Conservation (phyloP, 768 basidiomycete genomes). For the Termitomyces sp. region DNA sequence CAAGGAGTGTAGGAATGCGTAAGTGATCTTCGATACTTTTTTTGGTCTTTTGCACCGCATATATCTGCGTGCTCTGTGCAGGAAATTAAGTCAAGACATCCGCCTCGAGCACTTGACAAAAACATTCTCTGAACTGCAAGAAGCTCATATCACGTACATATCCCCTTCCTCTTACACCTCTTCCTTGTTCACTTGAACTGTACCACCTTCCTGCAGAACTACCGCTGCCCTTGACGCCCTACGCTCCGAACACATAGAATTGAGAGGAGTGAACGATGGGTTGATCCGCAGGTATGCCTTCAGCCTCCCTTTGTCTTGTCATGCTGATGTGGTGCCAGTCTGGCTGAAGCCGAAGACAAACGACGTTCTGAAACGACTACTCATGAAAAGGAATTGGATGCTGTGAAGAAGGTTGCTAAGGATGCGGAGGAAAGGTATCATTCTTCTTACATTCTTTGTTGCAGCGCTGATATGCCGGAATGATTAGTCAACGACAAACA, state of each 20-base stretch:
- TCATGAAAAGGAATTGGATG: background rate
- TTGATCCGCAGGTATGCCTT: background rate
- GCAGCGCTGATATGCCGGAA: background rate
- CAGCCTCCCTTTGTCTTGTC: background rate
- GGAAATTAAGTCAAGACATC: background rate
- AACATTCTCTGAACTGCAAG: background rate
- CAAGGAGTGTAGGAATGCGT: background rate
- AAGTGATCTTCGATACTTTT: background rate
- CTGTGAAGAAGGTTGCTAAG: background rate
- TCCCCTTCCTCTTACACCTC: background rate
- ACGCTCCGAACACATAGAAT: background rate
- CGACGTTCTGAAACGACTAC: background rate
- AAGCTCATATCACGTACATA: background rate
- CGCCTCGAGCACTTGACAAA: background rate
- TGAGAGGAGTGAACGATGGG: background rate
- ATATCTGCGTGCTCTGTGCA: background rate
- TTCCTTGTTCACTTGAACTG: background rate
- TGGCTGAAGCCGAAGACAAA: slow-evolving; percentile 1
- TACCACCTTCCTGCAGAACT: background rate
- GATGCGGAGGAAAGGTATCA: background rate
- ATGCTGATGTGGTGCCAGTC: background rate
- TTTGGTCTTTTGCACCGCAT: background rate
- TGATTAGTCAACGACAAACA: slow-evolving; percentile 2
- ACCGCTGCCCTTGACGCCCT: background rate
- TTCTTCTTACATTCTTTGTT: background rate